Evolutionary conservation across 2,329 filamentous ascomycete genomes (phyloP).

Genomic region (Ramularia endophylla): DNA sequence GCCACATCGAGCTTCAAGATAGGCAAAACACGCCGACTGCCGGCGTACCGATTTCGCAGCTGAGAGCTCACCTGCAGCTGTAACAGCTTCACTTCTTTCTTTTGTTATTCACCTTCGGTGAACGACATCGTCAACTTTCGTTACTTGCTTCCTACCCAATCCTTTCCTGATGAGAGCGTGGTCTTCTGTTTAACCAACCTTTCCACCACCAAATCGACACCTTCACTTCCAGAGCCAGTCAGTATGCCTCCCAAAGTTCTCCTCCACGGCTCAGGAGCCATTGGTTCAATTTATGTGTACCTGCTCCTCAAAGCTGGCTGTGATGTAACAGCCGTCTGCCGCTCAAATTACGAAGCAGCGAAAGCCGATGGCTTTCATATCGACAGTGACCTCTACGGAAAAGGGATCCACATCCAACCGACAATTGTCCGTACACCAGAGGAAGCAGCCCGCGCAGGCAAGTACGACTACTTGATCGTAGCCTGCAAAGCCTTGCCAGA

Average conservation of each 20-base stretch:
- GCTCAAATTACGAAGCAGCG: conserved; percentile 40
- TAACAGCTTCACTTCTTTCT: no score
- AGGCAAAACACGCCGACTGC: no score
- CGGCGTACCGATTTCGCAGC: not conserved
- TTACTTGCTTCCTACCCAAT: not conserved
- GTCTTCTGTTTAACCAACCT: no score
- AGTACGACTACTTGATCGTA: conserved; percentile 46
- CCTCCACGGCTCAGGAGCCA: conserved; percentile 39
- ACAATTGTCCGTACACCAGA: conserved; percentile 31
- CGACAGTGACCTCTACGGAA: conserved; percentile 34
- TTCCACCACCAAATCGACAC: not conserved
- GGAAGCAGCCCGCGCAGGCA: conserved; percentile 29
- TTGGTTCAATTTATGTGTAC: conserved; percentile 40
- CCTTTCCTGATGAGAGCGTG: conserved; percentile 2
- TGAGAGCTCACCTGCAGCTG: no score
- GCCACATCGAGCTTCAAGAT: no score
- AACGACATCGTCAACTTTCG: no score
- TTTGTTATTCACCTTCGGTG: no score
- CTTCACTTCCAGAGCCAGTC: no score
- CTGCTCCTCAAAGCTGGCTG: conserved; percentile 35
- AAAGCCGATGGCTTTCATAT: conserved; percentile 38
- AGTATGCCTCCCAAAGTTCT: conserved; percentile 29
- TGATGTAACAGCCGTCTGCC: conserved; percentile 39
- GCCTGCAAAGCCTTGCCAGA: conserved; percentile 43
- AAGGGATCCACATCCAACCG: conserved; percentile 32